These are phyloP conservation scores for Climacium dendroides DNA, from an alignment of 225 moss, liverwort and hornwort species.

Conservation along the genomic window DNA sequence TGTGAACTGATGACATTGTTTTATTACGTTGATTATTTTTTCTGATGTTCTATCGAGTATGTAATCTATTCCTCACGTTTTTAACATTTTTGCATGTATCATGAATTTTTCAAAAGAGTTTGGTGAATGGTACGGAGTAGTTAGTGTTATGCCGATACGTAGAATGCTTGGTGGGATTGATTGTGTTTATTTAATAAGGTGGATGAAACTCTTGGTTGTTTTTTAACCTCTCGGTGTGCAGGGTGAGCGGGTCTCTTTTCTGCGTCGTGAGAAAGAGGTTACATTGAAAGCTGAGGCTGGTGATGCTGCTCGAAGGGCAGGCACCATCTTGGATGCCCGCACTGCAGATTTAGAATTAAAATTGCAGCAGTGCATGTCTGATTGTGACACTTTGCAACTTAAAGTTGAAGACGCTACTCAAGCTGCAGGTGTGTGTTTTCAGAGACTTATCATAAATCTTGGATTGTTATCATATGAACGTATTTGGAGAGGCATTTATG, in stretches of 20 bases:
- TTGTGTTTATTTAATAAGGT: neutral
- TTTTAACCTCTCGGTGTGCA: neutral
- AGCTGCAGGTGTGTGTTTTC: slow-evolving; percentile 48
- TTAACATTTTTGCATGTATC: neutral
- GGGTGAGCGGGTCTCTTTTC: slow-evolving; percentile 56
- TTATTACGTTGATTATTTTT: neutral
- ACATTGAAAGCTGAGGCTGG: slow-evolving; percentile 57
- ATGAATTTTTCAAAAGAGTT: neutral
- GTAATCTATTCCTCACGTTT: neutral
- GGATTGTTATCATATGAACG: neutral
- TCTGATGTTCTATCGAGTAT: neutral
- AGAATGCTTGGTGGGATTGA: neutral
- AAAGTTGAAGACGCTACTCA: slow-evolving; percentile 67
- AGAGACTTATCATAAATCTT: neutral
- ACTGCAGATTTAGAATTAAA: slow-evolving; percentile 70
- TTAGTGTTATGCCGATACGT: neutral
- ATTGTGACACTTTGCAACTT: slow-evolving; percentile 70
- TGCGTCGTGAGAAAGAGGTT: slow-evolving; percentile 61
- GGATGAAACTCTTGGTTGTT: neutral
- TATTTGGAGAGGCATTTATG: neutral
- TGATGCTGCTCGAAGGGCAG: slow-evolving; percentile 62
- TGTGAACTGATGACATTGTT: neutral
- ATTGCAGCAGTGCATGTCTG: slow-evolving; percentile 79
- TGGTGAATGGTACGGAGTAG: neutral
- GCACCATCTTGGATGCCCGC: slow-evolving; percentile 49